phyloP scores from a whole-genome alignment of 2,329 filamentous ascomycete species.

The Helicocarpus griseus region DNA sequence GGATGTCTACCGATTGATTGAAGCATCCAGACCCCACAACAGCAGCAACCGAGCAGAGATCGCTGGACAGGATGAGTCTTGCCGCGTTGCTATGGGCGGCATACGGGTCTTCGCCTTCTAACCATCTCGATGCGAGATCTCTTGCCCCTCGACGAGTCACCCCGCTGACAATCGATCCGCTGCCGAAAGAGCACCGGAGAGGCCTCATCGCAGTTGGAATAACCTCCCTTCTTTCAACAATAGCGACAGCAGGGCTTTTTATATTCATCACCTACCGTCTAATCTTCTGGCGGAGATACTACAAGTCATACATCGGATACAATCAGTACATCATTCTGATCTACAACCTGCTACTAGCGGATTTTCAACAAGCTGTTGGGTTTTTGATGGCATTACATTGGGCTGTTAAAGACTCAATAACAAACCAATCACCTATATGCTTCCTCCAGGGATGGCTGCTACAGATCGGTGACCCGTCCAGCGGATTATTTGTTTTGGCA shows the following conservation, averaged over 20 bases:
- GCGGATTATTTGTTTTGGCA: conserved; percentile 44
- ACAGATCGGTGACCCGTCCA: conserved; percentile 43
- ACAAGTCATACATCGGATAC: conserved; percentile 41
- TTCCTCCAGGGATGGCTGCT: conserved; percentile 44
- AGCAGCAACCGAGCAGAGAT: not conserved
- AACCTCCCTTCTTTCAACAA: conserved; percentile 38
- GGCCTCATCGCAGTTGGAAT: conserved; percentile 40
- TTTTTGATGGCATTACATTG: conserved; percentile 42
- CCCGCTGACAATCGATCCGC: conserved; percentile 22
- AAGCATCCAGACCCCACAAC: not conserved
- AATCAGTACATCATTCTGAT: conserved; percentile 48
- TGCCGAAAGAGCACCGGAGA: conserved; percentile 24
- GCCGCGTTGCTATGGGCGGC: not conserved
- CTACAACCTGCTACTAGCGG: conserved; percentile 44
- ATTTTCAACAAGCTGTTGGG: conserved; percentile 43
- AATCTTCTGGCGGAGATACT: conserved; percentile 41
- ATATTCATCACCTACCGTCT: conserved; percentile 42
- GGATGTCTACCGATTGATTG: not conserved
- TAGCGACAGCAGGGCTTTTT: conserved; percentile 36
- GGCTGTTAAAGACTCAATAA: conserved; percentile 35
- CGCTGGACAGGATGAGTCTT: not conserved
- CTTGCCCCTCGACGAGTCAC: conserved; percentile 4
- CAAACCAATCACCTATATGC: conserved; percentile 36
- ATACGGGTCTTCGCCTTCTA: not conserved
- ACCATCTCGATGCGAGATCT: not conserved